Evolutionary conservation across 129 eudicot species (phyloP), one percentile per base, ranked within the genome.

Genomic region (Tanacetum coccineum): DNA sequence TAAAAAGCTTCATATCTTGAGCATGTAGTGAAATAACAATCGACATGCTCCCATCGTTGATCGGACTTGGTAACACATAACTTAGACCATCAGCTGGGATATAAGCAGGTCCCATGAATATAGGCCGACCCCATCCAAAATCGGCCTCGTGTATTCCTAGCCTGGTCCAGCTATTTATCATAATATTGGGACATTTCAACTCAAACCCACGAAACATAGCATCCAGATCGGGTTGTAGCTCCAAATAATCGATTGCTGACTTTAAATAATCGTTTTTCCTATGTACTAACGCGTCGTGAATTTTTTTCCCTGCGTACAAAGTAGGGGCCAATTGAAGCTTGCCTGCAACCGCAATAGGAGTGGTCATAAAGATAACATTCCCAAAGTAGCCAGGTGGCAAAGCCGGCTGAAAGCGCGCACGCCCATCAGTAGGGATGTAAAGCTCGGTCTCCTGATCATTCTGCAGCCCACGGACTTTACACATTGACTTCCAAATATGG

Each of bases 241-340:
- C 68, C 68, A 62, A 12, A 62, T 62, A 62, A 20, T 62, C 28
- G 19, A 62, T 12, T 18, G 68, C 51, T 44, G 68, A 62, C 26
- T 13, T 44, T 18, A 40, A 5, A 44, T 62, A 62, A 17, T 42
- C 68, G 8, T 62, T 62, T 9, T 11, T 62, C 53, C 48, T 62
- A 4, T 3, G 18, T 18, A 3, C 17, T 42, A 44, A n/a, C 5
- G 61, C 36, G n/a, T 55, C 61, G 11, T 55, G 61, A 28, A 55
- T 55, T 21, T 19, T 21, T 0, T 21, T 55, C 1, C 30, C 61
- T 18, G 61, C 61, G 13, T 19, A 55, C 17, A 10, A 55, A 20
- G 14, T 55, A 2, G 61, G 39, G n/a, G 21, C 22, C 0, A 14
- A 55, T 19, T 55, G 61, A 55, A 55, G 28, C 6, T 55, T 28